Conservation (phyloP, 441 rosid species). For the Hura crepitans region DNA sequence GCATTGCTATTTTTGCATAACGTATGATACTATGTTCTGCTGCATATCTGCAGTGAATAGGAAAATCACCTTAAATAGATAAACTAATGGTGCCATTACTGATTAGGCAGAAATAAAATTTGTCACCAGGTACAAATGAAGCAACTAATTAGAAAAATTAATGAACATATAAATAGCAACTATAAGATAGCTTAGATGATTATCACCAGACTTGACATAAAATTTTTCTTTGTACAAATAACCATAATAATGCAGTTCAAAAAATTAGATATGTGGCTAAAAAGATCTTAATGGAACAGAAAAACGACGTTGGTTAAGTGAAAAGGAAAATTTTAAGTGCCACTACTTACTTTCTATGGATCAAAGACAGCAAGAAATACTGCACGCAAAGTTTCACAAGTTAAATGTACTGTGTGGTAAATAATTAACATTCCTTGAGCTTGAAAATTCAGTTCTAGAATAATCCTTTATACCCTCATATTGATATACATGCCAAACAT, state of each 20-base stretch:
- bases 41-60: constrained; percentile 35
- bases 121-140: background rate
- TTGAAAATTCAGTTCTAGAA: background rate
- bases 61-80: constrained; percentile 1
- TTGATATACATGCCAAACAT: background rate
- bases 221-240: background rate
- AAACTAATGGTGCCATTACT: background rate
- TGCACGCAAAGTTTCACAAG: background rate
- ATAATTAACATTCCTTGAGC: background rate
- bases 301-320: background rate
- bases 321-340: background rate
- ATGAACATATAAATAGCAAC: background rate
- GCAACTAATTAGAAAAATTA: background rate
- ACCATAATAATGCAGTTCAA: background rate
- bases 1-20: constrained; percentile 72
- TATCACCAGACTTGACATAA: background rate
- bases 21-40: constrained; percentile 42
- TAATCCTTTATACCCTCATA: background rate
- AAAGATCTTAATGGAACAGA: background rate
- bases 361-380: background rate
- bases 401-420: background rate
- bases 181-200: background rate
- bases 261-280: background rate
- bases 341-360: background rate
- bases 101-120: background rate